Conservation (phyloP, 306 rosid species). For the Sophora flavescens region DNA sequence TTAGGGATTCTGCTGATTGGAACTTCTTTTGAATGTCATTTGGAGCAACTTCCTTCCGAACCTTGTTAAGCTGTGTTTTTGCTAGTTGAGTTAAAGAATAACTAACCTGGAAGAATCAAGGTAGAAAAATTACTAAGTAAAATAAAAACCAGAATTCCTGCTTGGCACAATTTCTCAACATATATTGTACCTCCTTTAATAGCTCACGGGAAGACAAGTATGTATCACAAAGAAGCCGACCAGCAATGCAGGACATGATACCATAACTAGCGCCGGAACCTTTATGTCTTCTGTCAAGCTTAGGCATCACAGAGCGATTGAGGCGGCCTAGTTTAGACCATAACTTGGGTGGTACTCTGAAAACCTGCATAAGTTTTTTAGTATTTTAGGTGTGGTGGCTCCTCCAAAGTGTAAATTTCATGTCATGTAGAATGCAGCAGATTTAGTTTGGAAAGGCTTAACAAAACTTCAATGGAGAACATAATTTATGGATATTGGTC, state of each 20-base stretch:
- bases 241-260: constrained; percentile 92
- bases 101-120: constrained; percentile 79
- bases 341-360: constrained; percentile 74
- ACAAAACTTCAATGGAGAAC: background rate
- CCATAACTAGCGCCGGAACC: constrained; percentile 95
- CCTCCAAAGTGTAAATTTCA: constrained; percentile 36
- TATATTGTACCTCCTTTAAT: constrained; percentile 79
- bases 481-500: background rate
- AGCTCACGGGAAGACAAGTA: constrained; percentile 89
- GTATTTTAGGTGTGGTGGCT: constrained; percentile 29
- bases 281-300: constrained; percentile 71
- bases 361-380: constrained; percentile 62
- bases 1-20: constrained; percentile 75
- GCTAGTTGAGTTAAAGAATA: constrained; percentile 89
- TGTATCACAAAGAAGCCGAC: constrained; percentile 95
- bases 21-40: constrained; percentile 81
- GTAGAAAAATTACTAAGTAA: constrained; percentile 29
- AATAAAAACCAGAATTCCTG: constrained; percentile 37
- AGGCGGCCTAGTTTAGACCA: constrained; percentile 99
- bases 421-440: background rate
- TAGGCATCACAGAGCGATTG: constrained; percentile 89
- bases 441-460: background rate
- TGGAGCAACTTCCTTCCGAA: constrained; percentile 87
- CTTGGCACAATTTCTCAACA: constrained; percentile 35
- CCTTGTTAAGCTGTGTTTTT: constrained; percentile 87